These are phyloP conservation scores for Endocalyx cinctus DNA, from an alignment of 2,329 filamentous ascomycete species.

Conservation along the genomic window DNA sequence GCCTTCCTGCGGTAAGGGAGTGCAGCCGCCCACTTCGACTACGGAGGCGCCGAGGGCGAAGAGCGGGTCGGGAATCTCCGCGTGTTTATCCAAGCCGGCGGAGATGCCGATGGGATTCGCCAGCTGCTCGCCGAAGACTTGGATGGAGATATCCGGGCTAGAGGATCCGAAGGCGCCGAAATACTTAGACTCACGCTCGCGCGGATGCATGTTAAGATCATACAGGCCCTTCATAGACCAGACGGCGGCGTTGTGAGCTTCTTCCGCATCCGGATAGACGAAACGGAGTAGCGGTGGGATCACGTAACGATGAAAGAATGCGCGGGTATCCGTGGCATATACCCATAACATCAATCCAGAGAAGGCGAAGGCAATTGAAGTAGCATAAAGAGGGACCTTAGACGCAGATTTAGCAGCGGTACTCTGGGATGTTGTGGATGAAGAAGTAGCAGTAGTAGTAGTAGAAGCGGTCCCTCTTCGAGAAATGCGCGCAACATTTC, in stretches of 20 bases:
- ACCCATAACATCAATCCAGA: constrained; percentile 51
- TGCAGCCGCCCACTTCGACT: constrained; percentile 89
- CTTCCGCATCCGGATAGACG: constrained; percentile 73
- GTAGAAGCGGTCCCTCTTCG: neutral
- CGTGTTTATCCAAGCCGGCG: constrained; percentile 94
- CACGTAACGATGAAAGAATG: constrained; percentile 64
- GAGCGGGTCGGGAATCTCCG: constrained; percentile 78
- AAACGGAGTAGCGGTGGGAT: constrained; percentile 62
- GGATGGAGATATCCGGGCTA: constrained; percentile 33
- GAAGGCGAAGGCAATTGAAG: constrained; percentile 36
- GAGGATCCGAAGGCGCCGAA: constrained; percentile 29
- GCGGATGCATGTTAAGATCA: constrained; percentile 69
- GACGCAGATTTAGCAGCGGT: constrained; percentile 21
- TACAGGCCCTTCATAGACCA: constrained; percentile 67
- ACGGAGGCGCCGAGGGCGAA: constrained; percentile 81
- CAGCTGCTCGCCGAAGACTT: constrained; percentile 71
- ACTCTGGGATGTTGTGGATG: constrained; percentile 1
- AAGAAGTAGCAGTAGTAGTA: constrained; percentile 1
- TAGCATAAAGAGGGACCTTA: constrained; percentile 36
- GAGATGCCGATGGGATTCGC: constrained; percentile 89
- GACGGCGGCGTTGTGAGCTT: constrained; percentile 82
- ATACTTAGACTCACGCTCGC: constrained; percentile 76
- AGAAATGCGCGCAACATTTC: too few relatives aligned
- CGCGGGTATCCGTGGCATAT: constrained; percentile 71
- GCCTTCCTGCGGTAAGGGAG: constrained; percentile 78